Base-by-base conservation (phyloP, 176 grass and related monocot species). In the Elymus sibiricus region DNA sequence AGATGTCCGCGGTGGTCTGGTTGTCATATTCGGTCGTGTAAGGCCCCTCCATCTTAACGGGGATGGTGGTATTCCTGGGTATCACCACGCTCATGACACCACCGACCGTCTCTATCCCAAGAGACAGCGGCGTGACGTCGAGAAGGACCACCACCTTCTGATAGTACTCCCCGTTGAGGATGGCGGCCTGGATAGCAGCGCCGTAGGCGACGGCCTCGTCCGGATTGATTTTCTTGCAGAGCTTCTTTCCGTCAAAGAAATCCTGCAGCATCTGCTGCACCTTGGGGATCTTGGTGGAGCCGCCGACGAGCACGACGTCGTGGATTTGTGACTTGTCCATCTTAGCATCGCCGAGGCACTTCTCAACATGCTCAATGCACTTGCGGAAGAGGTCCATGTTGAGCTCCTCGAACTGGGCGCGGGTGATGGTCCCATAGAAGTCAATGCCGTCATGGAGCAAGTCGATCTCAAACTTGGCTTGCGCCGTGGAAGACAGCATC, bases 141-240 rank as follows among this genome's bases (percentile, higher is more conserved):
- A 67, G 63, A 11, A 65, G 5, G 63, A 7, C 64, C 64, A 19
- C 7, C 29, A 8, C 64, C 64, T 32, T 19, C 64, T 32, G 5
- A 3, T 32, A 4, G 14, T 3, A 32, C 14, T 66, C 64, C 1
- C 64, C 64, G 3, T 32, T 26, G 64, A 66, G 64, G 64, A 31
- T 31, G 27, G 64, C 64, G 2, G 94, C 94, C 76, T 94, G 88
- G 5, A 97, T 78, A 0, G 95, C 88, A 46, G 92, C 95, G 17
- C 92, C 95, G 42, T 92, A 92, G 0, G 95, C 92, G 0, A 97
- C 95, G 9, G 95, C 95, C 86, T 97, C 95, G 9, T 97, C 95
- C 1, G 95, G 95, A 79, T 97, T 97, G 72, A 94, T 97, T 67
- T 78, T 94, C 86, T 92, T 94, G 88, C 95, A 97, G 5, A 97